Conservation (phyloP, 2,329 filamentous ascomycete species). For the Hypoxylon sp. region DNA sequence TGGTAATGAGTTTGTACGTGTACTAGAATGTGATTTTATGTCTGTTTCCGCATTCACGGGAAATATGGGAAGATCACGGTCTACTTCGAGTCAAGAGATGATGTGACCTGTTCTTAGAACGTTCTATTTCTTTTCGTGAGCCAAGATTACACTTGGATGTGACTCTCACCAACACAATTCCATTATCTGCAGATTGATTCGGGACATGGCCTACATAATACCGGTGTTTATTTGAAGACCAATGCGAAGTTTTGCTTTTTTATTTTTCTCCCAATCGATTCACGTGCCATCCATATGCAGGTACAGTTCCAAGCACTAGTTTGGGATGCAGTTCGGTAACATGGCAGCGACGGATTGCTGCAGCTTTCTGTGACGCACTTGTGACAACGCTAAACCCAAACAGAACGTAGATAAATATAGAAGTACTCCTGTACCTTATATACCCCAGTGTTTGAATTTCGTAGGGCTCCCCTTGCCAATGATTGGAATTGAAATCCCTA, state of each 20-base stretch:
- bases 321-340: conserved; percentile 24
- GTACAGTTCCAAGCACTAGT: conserved; percentile 6
- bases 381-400: conserved; percentile 13
- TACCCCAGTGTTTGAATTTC: neutral
- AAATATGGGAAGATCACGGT: conserved; percentile 21
- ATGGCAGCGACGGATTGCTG: conserved; percentile 7
- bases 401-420: neutral
- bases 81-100: conserved; percentile 13
- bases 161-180: neutral
- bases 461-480: too few species aligned
- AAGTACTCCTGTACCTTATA: neutral
- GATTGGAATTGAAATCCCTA: neutral
- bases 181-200: conserved; percentile 1
- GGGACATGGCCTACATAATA: conserved; percentile 12
- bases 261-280: neutral
- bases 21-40: conserved; percentile 26
- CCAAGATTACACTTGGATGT: conserved; percentile 10
- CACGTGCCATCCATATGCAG: conserved; percentile 5
- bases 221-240: conserved; percentile 1
- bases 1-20: conserved; percentile 37
- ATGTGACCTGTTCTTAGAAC: conserved; percentile 14
- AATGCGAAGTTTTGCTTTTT: conserved; percentile 4
- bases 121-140: conserved; percentile 13
- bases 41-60: conserved; percentile 13
- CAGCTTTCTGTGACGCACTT: conserved; percentile 16